These are phyloP conservation scores for Exophiala lecanii-corni DNA, from an alignment of 2,329 filamentous ascomycete genomes.

Conservation along the genomic window DNA sequence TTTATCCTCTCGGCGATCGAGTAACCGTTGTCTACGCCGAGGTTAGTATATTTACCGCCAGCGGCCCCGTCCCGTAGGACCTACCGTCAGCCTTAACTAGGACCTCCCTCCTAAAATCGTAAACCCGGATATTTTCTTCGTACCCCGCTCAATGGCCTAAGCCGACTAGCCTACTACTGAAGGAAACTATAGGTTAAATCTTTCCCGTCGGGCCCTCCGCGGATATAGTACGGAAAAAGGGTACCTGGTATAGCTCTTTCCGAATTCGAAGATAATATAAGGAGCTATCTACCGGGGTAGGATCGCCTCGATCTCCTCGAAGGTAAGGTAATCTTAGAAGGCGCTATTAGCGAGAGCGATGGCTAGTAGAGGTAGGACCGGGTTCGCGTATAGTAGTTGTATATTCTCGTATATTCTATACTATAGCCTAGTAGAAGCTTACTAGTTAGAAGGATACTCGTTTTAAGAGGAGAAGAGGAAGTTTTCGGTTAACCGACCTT, in stretches of 20 bases:
- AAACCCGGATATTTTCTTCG: conserved; percentile 22
- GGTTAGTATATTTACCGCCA: conserved; percentile 13
- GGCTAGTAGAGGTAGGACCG: conserved; percentile 21
- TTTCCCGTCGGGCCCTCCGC: conserved; percentile 14
- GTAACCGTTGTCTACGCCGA: conserved; percentile 18
- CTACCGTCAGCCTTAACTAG: conserved; percentile 24
- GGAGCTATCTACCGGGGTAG: conserved; percentile 14
- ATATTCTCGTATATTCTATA: conserved; percentile 26
- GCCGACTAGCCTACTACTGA: conserved; percentile 14
- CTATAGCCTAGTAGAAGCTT: conserved; percentile 18
- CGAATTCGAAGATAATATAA: conserved; percentile 19
- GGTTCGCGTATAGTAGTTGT: conserved; percentile 22
- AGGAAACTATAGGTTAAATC: conserved; percentile 19
- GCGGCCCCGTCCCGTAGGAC: conserved; percentile 10
- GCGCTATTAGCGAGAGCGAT: conserved; percentile 20
- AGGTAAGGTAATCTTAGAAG: conserved; percentile 23
- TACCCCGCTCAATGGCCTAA: conserved; percentile 18
- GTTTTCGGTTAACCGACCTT: conserved; percentile 15
- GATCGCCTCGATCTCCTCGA: conserved; percentile 25
- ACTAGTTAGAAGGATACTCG: conserved; percentile 8
- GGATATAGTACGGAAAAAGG: conserved; percentile 24
- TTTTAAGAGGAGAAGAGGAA: conserved; percentile 5
- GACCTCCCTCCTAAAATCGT: conserved; percentile 17
- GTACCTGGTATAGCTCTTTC: conserved; percentile 18
- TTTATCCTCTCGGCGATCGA: conserved; percentile 23